Conservation (phyloP, 2,329 filamentous ascomycete genomes). For the Emmonsiellopsis sp. region DNA sequence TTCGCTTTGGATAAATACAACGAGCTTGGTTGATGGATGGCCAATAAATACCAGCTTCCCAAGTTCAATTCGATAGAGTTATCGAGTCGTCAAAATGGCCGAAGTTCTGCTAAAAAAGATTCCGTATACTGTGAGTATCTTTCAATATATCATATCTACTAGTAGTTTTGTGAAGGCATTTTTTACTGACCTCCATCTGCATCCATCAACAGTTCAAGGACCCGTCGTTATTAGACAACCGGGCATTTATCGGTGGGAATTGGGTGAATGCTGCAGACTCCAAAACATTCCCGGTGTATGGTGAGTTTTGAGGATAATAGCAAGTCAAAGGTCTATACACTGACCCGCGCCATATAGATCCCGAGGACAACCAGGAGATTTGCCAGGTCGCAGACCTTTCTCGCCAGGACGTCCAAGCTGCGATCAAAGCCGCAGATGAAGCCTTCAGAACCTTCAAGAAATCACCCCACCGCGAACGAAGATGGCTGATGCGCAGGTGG, state of each 20-base stretch:
- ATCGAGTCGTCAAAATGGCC: neutral
- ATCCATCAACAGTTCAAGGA: conserved; percentile 5
- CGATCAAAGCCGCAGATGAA: conserved; percentile 3
- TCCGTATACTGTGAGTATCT: conserved; percentile 2
- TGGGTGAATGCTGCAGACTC: conserved; percentile 4
- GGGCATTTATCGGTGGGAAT: conserved; percentile 7
- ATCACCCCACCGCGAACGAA: conserved; percentile 20
- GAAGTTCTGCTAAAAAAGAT: conserved; percentile 1
- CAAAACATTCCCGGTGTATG: conserved; percentile 7
- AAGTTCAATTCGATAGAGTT: neutral
- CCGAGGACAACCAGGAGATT: conserved; percentile 7
- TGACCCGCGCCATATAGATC: conserved; percentile 1
- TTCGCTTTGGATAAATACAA: neutral
- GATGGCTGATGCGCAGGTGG: conserved; percentile 11
- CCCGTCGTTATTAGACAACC: conserved; percentile 7
- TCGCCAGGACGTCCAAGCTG: conserved; percentile 3
- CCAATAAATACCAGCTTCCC: neutral
- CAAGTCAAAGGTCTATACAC: neutral
- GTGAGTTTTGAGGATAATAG: neutral
- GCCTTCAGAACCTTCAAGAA: conserved; percentile 50
- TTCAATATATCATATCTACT: neutral
- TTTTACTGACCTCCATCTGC: neutral
- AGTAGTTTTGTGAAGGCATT: neutral
- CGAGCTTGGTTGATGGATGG: neutral
- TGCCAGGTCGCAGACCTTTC: conserved; percentile 5